Evolutionary conservation across 2,329 filamentous ascomycete genomes (phyloP).

Genomic region (Ophiostoma angusticollis): DNA sequence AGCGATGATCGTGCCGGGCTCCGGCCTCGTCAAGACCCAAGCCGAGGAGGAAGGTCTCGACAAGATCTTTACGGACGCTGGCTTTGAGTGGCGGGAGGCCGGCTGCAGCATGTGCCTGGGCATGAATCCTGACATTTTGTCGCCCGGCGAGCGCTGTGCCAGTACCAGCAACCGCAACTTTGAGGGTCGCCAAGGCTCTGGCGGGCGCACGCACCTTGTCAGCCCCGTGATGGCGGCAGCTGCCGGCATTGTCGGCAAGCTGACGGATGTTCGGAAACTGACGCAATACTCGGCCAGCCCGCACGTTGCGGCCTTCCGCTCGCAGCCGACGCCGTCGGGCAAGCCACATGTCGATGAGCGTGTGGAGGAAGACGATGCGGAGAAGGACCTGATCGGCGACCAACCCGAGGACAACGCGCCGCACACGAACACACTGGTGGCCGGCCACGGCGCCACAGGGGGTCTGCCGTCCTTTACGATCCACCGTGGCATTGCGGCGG

Average conservation of each 20-base stretch:
- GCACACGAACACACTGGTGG: conserved; percentile 48
- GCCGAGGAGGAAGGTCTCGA: conserved; percentile 88
- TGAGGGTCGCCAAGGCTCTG: conserved; percentile 87
- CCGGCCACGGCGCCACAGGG: conserved; percentile 33
- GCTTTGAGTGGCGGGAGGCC: conserved; percentile 96
- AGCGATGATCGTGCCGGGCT: conserved; percentile 93
- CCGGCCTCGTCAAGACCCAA: conserved; percentile 82
- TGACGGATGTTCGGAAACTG: conserved; percentile 80
- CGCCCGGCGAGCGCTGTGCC: conserved; percentile 84
- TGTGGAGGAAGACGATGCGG: conserved; percentile 36
- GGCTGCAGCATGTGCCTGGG: conserved; percentile 98
- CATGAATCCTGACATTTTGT: conserved; percentile 97
- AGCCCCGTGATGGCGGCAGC: conserved; percentile 95
- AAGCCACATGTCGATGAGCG: conserved; percentile 41
- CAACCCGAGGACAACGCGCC: conserved; percentile 49
- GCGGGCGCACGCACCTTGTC: conserved; percentile 87
- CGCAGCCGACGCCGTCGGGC: conserved; percentile 10
- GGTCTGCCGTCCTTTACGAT: conserved; percentile 76
- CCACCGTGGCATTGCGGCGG: conserved; percentile 77
- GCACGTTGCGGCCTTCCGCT: conserved; percentile 44
- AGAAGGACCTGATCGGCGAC: conserved; percentile 41
- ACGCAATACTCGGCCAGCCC: conserved; percentile 46
- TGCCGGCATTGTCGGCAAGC: conserved; percentile 76
- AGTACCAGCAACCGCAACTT: conserved; percentile 97
- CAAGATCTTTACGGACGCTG: conserved; percentile 80